These are phyloP conservation scores for Platanthera guangdongensis DNA, from an alignment of 106 monocot genomes.

Conservation along the genomic window DNA sequence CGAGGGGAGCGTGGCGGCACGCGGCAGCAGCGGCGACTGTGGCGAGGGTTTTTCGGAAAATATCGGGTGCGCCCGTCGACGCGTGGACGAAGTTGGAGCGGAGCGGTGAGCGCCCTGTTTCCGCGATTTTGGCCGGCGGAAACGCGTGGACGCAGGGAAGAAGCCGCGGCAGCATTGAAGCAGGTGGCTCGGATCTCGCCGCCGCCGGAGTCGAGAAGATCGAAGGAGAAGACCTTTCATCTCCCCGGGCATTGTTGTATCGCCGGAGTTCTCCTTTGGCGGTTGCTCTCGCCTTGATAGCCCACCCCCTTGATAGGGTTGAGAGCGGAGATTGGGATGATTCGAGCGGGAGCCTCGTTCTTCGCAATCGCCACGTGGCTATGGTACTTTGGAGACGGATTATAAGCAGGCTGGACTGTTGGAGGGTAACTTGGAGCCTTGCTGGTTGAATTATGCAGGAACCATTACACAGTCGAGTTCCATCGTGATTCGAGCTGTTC, in stretches of 20 bases:
- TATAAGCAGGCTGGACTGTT: conserved; percentile 75
- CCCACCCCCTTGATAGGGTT: conserved; percentile 95
- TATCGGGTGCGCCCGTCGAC: too few species aligned
- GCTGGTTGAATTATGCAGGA: conserved; percentile 15
- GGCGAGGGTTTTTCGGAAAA: too few species aligned
- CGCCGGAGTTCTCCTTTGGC: conserved; percentile 73
- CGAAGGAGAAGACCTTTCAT: conserved; percentile 98
- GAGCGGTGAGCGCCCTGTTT: too few species aligned
- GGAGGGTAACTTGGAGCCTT: conserved; percentile 33
- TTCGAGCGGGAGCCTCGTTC: conserved; percentile 82
- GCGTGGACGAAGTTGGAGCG: too few species aligned
- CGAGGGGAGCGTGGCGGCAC: too few species aligned
- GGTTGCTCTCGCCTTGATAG: conserved; percentile 87
- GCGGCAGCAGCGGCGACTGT: too few species aligned
- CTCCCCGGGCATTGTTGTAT: conserved; percentile 84
- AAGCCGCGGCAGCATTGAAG: conserved; percentile 77
- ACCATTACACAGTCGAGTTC: conserved; percentile 8
- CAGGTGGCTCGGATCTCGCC: conserved; percentile 91
- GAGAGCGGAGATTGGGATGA: conserved; percentile 76
- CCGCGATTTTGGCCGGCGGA: too few species aligned
- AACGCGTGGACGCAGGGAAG: too few species aligned
- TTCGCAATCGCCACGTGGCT: conserved; percentile 59
- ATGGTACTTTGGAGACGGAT: conserved; percentile 73
- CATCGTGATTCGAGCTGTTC: conserved; percentile 3
- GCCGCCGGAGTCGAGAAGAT: conserved; percentile 93